Percentiles rank a stretch among this genome's conserved stretches.
Conservation (phyloP, 169 alveolate genomes). For the Cryptosporidium bovis region DNA sequence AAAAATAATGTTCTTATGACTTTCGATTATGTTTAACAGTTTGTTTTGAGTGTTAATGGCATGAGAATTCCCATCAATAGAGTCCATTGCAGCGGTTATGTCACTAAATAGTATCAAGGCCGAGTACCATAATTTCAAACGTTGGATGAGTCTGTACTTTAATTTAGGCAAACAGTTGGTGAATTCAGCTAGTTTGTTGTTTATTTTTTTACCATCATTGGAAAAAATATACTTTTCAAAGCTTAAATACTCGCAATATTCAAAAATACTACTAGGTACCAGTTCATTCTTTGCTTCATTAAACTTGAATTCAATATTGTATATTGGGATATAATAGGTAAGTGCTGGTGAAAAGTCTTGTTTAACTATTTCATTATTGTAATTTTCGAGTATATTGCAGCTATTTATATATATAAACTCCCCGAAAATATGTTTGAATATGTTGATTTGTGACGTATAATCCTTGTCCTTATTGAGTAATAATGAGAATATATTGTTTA, state of each 20-base stretch:
- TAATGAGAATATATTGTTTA: slow-evolving; percentile 29
- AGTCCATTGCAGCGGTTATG: background rate
- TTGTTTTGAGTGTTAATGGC: too few species aligned
- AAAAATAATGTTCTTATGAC: too few species aligned
- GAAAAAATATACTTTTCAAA: background rate
- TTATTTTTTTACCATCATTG: background rate
- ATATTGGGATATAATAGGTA: slow-evolving; percentile 13
- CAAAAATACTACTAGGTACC: slow-evolving; percentile 25
- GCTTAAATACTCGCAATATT: background rate
- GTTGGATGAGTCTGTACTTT: slow-evolving; percentile 2
- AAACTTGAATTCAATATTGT: slow-evolving; percentile 1
- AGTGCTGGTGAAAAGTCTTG: slow-evolving; percentile 68
- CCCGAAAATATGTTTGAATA: background rate
- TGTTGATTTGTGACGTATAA: background rate
- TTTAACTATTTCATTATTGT: background rate
- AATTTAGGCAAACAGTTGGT: slow-evolving; percentile 27
- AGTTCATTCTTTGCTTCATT: slow-evolving; percentile 1
- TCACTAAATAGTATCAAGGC: slow-evolving; percentile 20
- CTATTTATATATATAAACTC: slow-evolving; percentile 1
- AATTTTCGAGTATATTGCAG: background rate
- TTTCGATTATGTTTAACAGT: too few species aligned
- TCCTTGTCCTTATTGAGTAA: slow-evolving; percentile 12
- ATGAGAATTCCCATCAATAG: background rate
- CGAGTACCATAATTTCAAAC: slow-evolving; percentile 3
- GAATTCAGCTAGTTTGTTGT: background rate